Evolutionary conservation across 2,329 filamentous ascomycete genomes (phyloP).

Genomic region (Colletotrichum endophyticum): DNA sequence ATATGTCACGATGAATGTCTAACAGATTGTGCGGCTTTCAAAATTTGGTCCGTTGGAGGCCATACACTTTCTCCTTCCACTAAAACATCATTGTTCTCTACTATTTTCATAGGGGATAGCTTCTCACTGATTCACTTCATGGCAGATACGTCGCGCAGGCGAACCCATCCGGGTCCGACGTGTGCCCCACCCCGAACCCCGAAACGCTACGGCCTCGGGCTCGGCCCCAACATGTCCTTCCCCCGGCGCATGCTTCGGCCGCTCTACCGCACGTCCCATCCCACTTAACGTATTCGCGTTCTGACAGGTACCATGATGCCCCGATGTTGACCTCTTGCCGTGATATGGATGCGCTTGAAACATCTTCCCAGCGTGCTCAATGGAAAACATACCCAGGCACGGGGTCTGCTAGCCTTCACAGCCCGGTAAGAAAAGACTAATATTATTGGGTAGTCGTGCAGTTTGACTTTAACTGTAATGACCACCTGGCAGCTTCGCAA

Average conservation of each 20-base stretch:
- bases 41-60: not conserved
- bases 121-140: not conserved
- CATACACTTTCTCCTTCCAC: not conserved
- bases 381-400: not conserved
- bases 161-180: not conserved
- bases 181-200: not conserved
- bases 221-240: not conserved
- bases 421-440: not conserved
- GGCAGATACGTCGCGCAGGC: rapidly evolving
- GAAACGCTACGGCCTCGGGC: not conserved
- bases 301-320: not conserved
- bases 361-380: not conserved
- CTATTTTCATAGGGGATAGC: too few relatives aligned
- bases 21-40: not conserved
- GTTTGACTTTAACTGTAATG: not conserved
- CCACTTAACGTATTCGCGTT: not conserved
- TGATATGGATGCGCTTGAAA: not conserved
- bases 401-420: not conserved
- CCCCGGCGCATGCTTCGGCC: not conserved
- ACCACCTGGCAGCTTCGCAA: not conserved
- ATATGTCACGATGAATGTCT: not conserved
- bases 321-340: rapidly evolving
- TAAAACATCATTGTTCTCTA: not conserved
- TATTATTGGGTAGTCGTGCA: rapidly evolving
- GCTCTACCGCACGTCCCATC: not conserved